Evolutionary conservation across 2,329 filamentous ascomycete species (phyloP), one percentile per base, ranked within the genome.

Genomic region (Botrytis medusae): DNA sequence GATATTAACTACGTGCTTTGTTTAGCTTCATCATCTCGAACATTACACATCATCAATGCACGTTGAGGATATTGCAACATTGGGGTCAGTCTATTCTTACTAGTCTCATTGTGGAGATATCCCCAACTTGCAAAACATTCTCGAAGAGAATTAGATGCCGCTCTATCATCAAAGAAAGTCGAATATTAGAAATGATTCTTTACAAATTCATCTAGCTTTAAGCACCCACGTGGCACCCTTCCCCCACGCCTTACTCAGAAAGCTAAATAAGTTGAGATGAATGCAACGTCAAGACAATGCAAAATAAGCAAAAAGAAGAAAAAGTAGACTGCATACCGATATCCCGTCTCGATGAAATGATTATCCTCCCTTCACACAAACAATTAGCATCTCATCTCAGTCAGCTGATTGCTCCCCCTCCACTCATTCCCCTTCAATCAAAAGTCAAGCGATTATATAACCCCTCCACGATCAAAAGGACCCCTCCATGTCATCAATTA

Each of bases 1-100:
- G 29, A 86, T 86, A 75, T 86, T 86, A 25, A 86, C 84, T 84
- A 59, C 40, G 22, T 68, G 73, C 51, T n/a, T 32, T 34, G 34
- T 61, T 68, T 61, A 54, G 71, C 63, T 62, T 72, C 29, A 51
- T 34, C 40, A 46, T 46, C 44, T 70, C 40, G 29, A 48, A 67
- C 18, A 42, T 44, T 29, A 59, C 44, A 16, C 48, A 57, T 29
- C 37, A 59, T 57, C 6, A 34, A 42, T 42, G 18, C 18, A 48
- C 9, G 32, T 29, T 10, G 69, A 34, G 34, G 25, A 44, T 69
- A 14, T 67, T 37, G 67, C 37, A 22, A 60, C 68, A 57, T 44
- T 51, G n/a, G 20, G 14, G 44, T 16, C 22, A 76, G 51, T 51
- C 40, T 32, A 76, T 61, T 70, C 44, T 70, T 59, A 82, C 82